Conservation (phyloP, 2,329 filamentous ascomycete genomes). For the Metarhizium robertsii region DNA sequence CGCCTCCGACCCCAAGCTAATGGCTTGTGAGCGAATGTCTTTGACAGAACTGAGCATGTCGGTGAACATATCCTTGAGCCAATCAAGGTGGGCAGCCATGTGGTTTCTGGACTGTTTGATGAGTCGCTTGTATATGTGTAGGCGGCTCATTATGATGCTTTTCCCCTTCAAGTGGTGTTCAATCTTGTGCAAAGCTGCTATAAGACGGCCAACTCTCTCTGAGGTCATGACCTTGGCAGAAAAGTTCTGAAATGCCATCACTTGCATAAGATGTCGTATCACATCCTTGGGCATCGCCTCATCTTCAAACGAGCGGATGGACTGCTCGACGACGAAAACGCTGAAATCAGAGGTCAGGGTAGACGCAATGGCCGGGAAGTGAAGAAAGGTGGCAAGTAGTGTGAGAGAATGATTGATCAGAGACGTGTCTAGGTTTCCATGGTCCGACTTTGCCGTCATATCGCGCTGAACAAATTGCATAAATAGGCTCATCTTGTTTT, state of each 20-base stretch:
- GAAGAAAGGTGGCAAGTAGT: slow-evolving; percentile 67
- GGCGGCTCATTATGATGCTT: slow-evolving; percentile 66
- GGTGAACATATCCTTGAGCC: slow-evolving; percentile 74
- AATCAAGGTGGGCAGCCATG: slow-evolving; percentile 66
- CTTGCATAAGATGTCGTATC: slow-evolving; percentile 68
- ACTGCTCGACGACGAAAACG: slow-evolving; percentile 70
- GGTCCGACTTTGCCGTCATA: slow-evolving; percentile 50
- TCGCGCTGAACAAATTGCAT: slow-evolving; percentile 80
- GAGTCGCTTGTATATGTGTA: slow-evolving; percentile 71
- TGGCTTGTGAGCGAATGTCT: slow-evolving; percentile 66
- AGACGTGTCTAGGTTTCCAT: slow-evolving; percentile 52
- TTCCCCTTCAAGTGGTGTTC: slow-evolving; percentile 69
- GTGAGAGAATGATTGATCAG: slow-evolving; percentile 71
- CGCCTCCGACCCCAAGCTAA: slow-evolving; percentile 63
- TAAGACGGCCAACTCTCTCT: slow-evolving; percentile 59
- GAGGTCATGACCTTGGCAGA: slow-evolving; percentile 62
- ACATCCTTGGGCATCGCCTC: slow-evolving; percentile 63
- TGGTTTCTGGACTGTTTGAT: slow-evolving; percentile 58
- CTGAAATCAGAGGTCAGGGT: slow-evolving; percentile 71
- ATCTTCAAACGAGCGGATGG: slow-evolving; percentile 65
- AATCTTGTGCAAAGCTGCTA: slow-evolving; percentile 62
- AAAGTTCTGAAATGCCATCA: slow-evolving; percentile 75
- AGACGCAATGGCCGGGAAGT: slow-evolving; percentile 60
- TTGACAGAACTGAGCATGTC: slow-evolving; percentile 72
- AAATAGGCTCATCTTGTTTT: slow-evolving; percentile 67